These are phyloP conservation scores for Neurospora sp. DNA, from an alignment of 495 filamentous ascomycete species.

Conservation along the genomic window DNA sequence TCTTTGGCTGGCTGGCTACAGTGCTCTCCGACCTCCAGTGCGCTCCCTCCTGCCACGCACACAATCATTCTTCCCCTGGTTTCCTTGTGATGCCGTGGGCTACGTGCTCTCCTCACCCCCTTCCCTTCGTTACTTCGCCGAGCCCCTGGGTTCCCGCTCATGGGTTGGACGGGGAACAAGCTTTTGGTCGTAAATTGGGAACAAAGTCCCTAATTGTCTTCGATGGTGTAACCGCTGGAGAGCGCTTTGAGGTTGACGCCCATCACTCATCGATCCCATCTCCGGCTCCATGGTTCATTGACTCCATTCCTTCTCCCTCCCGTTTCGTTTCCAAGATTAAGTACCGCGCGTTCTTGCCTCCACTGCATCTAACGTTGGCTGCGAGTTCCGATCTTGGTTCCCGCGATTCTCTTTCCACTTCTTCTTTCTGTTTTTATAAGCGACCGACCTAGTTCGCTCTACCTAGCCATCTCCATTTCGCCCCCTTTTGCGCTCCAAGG, in stretches of 20 bases:
- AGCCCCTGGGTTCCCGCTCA: not conserved
- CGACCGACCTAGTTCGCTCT: not conserved
- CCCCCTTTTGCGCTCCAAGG: not conserved
- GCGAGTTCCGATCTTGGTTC: not conserved
- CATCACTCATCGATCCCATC: not conserved
- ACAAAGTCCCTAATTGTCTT: not conserved
- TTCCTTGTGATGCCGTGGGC: not conserved
- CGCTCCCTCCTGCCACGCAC: not conserved
- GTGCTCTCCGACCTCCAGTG: not conserved
- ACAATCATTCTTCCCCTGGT: not conserved
- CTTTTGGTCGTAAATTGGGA: not conserved
- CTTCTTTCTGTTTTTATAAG: not conserved
- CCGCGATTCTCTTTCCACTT: not conserved
- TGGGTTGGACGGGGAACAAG: not conserved
- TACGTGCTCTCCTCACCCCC: not conserved
- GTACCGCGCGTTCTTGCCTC: not conserved
- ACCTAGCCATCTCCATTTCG: not conserved
- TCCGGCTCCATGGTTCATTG: not conserved
- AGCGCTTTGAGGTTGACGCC: not conserved
- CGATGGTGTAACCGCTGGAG: not conserved
- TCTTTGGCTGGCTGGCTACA: not conserved
- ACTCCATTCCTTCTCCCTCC: not conserved
- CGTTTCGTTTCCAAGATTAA: not conserved
- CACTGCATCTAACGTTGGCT: not conserved
- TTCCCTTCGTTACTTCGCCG: not conserved